Evolutionary conservation across 2,329 filamentous ascomycete species (phyloP), one percentile per base, ranked within the genome.

Genomic region (Paraphaeosphaeria minitans): DNA sequence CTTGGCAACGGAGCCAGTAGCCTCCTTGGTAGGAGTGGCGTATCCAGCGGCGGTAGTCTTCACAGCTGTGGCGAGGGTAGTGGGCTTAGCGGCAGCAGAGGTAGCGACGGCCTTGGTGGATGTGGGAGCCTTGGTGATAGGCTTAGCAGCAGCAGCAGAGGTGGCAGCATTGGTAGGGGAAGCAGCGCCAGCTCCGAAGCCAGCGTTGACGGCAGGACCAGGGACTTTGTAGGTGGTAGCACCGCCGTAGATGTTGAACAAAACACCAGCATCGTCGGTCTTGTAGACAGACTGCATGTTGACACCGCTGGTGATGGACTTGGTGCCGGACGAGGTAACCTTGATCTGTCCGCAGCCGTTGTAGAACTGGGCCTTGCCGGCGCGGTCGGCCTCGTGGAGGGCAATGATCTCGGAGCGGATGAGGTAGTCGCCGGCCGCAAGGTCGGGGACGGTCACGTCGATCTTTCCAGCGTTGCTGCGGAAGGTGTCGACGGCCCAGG

Each of bases 391-490:
- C 66, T 80, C 76, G 63, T 82, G 79, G 24, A 81, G 75, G 37
- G 80, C 79, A 57, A 82, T 79, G 58, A 81, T 78, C 69, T 82
- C 79, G 47, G 75, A 73, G 46, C 80, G 75, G 60, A 81, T 66
- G 53, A 81, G 73, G 66, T 82, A 82, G 41, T 80, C 73, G 52
- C 79, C 79, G 41, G 76, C 63, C 24, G 76, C 74, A 22, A 81
- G 68, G 54, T 71, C 70, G 21, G 75, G 76, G 29, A 81, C 75
- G n/a, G 76, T 80, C 69, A 81, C 73, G 57, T 72, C 74, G 66
- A 80, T 75, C 58, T 77, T 69, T 58, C 79, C 79, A 66, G 77
- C 77, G 68, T 77, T 78, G 55, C 71, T 66, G 64, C 76, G 78
- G 59, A 79, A 73, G 41, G 67, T 77, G 48, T 75, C 68, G 53